A percentile compares a stretch with the other conserved stretches of the same genome.
Conservation (phyloP, 2,329 filamentous ascomycete genomes). For the Nigrospora sphaerica region DNA sequence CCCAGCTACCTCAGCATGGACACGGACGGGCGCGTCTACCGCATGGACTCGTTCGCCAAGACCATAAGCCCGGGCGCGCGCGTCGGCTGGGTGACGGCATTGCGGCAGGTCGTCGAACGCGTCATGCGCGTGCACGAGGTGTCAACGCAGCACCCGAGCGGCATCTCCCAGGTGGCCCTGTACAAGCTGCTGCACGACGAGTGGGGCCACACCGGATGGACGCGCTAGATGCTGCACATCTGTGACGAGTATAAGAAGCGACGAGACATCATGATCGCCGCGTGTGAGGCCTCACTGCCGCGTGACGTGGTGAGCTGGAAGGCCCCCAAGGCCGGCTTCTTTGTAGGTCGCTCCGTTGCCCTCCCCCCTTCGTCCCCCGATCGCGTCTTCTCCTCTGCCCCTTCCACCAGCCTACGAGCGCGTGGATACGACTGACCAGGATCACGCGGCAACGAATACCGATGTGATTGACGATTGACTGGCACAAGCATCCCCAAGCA, state of each 20-base stretch:
- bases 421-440: no score
- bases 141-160: constrained; percentile 77
- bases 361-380: no score
- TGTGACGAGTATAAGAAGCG: constrained; percentile 74
- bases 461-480: constrained; percentile 68
- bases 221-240: constrained; percentile 82
- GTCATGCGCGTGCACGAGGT: constrained; percentile 79
- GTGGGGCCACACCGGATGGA: constrained; percentile 87
- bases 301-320: constrained; percentile 70
- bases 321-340: constrained; percentile 85
- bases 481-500: constrained; percentile 56
- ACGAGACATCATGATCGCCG: constrained; percentile 67
- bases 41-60: constrained; percentile 91
- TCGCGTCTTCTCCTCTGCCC: background rate
- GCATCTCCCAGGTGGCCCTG: constrained; percentile 75
- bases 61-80: constrained; percentile 78
- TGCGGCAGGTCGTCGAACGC: constrained; percentile 75
- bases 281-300: constrained; percentile 74
- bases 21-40: constrained; percentile 78
- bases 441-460: no score
- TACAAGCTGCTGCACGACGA: constrained; percentile 88
- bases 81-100: constrained; percentile 83
- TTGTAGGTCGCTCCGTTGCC: constrained; percentile 50
- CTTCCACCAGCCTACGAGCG: constrained; percentile 26
- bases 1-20: constrained; percentile 77